These are phyloP conservation scores for Brettanomyces bruxellensis DNA, from an alignment of 805 yeast genomes.

Conservation along the genomic window DNA sequence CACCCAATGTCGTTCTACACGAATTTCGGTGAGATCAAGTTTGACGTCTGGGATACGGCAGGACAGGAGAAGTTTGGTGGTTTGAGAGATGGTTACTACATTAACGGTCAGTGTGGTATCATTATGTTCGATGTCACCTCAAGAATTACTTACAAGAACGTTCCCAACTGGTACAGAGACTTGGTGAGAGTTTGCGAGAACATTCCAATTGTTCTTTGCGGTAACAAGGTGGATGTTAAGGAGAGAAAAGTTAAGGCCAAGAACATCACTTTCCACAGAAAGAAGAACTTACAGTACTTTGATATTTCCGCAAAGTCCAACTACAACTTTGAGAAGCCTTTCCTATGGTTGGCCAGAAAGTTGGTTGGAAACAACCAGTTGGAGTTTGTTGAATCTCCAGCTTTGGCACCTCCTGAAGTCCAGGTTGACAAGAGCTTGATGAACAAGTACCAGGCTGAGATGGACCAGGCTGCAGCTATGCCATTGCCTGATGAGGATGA, in stretches of 20 bases:
- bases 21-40: constrained; percentile 96
- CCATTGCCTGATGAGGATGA: constrained; percentile 99
- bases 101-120: constrained; percentile 99
- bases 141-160: constrained; percentile 98
- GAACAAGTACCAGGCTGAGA: constrained; percentile 98
- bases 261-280: constrained; percentile 99
- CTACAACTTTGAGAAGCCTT: constrained; percentile 99
- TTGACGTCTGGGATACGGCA: constrained; percentile 99
- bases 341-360: constrained; percentile 99
- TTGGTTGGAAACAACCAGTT: constrained; percentile 96
- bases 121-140: constrained; percentile 99
- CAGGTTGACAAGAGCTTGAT: constrained; percentile 92
- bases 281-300: constrained; percentile 98
- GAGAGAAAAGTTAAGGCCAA: constrained; percentile 99
- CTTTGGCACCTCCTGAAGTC: constrained; percentile 99
- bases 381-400: constrained; percentile 98
- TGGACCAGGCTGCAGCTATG: constrained; percentile 98
- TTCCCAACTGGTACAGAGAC: constrained; percentile 99
- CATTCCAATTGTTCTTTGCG: constrained; percentile 97
- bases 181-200: constrained; percentile 99
- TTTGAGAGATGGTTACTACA: constrained; percentile 98
- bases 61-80: constrained; percentile 99
- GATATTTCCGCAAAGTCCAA: constrained; percentile 99
- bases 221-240: constrained; percentile 99
- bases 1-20: constrained; percentile 98